Conservation (phyloP, 2,329 filamentous ascomycete species). For the Hypoxylon sp. region DNA sequence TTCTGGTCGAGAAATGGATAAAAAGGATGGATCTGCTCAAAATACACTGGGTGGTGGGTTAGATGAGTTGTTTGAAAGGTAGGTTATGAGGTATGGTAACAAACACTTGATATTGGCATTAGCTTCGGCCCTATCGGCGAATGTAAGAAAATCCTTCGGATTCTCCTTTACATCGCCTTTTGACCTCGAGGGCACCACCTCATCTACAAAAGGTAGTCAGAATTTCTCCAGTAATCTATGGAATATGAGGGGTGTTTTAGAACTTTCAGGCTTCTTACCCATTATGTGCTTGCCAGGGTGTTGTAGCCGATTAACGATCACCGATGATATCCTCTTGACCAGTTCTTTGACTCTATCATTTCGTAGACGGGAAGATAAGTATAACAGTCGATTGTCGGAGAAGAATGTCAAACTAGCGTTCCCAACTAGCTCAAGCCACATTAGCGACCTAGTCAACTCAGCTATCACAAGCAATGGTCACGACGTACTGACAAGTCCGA, state of each 20-base stretch:
- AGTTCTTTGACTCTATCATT: constrained; percentile 54
- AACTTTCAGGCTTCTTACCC: too few species aligned
- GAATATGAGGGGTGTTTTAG: neutral
- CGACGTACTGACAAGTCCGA: constrained; percentile 51
- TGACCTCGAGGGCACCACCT: constrained; percentile 16
- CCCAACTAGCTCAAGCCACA: constrained; percentile 41
- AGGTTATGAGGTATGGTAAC: neutral
- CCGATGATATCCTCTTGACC: constrained; percentile 49
- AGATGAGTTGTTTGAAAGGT: neutral
- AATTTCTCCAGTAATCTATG: neutral
- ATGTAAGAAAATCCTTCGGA: constrained; percentile 20
- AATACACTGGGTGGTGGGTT: constrained; percentile 52
- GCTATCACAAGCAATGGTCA: neutral
- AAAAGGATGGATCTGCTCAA: constrained; percentile 57
- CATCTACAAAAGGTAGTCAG: constrained; percentile 5
- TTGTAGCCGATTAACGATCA: constrained; percentile 42
- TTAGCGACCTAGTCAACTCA: constrained; percentile 11
- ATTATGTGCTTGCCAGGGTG: constrained; percentile 14
- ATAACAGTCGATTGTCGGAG: constrained; percentile 53
- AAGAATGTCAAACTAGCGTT: constrained; percentile 52
- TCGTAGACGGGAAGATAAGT: constrained; percentile 49
- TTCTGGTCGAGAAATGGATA: constrained; percentile 60
- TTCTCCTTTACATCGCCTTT: constrained; percentile 9
- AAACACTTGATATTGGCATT: constrained; percentile 34
- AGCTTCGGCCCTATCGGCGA: constrained; percentile 26